Evolutionary conservation across 78 protist species (phyloP), one percentile per base, ranked within the genome.

Genomic region (Cavenderia fasciculata): DNA sequence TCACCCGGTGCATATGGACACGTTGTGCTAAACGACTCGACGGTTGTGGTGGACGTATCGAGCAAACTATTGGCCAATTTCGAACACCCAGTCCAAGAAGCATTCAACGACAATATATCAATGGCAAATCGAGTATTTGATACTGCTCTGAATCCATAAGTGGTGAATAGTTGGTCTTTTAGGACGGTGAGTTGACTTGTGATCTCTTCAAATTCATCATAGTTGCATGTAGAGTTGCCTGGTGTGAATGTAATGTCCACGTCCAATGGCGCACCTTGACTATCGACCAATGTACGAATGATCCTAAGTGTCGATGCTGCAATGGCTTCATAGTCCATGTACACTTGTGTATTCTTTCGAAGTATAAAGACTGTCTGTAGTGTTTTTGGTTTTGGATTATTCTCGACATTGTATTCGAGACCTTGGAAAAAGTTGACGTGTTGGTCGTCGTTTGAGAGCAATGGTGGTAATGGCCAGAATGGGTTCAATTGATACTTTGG

Each of bases 381-480:
- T 19, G 19, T 36, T 5, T 36, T 38, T 23, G 12, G 4, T 33
- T 43, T 14, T 0, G 27, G 23, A 38, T 29, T 73, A 18, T 33
- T 31, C 18, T 34, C 29, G 19, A 21, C 59, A 10, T 49, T 7
- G 40, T 38, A 73, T 2, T 29, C 41, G 4, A 73, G n/a, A 18
- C 33, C n/a, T 29, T 73, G 25, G 25, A 73, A 73, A n/a, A n/a
- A n/a, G n/a, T n/a, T n/a, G n/a, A n/a, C n/a, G n/a, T n/a, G n/a
- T 38, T 66, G 18, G 19, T 54, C 19, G 54, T 73, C 82, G 21
- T 54, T 41, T 36, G 7, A 31, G 38, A 73, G 38, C 18, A 54
- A 21, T 2, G 68, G 5, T 73, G 82, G 82, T 12, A 54, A 23
- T 54, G 82, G 82, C 82, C 82, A 73, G 27, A 73, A 41, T 40